Base-by-base conservation (phyloP, 306 rosid genomes). In the Trifolium pratense region DNA sequence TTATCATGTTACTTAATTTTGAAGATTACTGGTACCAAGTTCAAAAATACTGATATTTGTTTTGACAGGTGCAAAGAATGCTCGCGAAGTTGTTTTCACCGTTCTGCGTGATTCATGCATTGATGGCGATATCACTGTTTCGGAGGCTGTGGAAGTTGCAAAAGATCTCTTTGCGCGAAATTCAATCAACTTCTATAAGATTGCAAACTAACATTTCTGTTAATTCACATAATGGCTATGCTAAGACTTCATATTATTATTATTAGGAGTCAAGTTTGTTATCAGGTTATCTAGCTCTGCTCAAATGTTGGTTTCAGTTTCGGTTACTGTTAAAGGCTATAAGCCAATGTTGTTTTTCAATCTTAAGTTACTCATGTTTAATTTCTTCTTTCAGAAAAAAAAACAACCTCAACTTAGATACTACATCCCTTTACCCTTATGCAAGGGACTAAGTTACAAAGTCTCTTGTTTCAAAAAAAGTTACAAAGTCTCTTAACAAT, bases 121-220 rank as follows among this genome's bases (percentile, higher is more conserved):
- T 16, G 89, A 91, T 65, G 97, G 92, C 0, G 98, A 93, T 71
- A 94, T 93, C 84, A 79, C 96, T 68, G 66, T 88, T 76, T 67
- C 56, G 17, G 96, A 93, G 46, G 98, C 97, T 52, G 79, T 88
- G 81, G 92, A 89, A 73, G 94, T 89, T 78, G 88, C 87, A 63
- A 83, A 86, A 75, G 92, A 91, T 76, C 87, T 93, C 23, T 91
- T 93, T 64, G 85, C 91, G 31, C 76, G 81, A 73, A 93, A 86
- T 79, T 89, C 98, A 34, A 83, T 84, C 64, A 80, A 60, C 46
- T 93, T 91, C 57, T 93, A 91, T 75, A 93, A 88, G 82, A 76
- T 89, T 62, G 79, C 63, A 40, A 65, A 29, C 80, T 26, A 70
- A 34, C 4, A 25, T 32, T 45, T 34, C 43, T 78, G 59, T 58